Percentiles rank a stretch among this genome's conserved stretches.
Conservation (phyloP, 2,329 filamentous ascomycete species). For the Xylaria multiplex region DNA sequence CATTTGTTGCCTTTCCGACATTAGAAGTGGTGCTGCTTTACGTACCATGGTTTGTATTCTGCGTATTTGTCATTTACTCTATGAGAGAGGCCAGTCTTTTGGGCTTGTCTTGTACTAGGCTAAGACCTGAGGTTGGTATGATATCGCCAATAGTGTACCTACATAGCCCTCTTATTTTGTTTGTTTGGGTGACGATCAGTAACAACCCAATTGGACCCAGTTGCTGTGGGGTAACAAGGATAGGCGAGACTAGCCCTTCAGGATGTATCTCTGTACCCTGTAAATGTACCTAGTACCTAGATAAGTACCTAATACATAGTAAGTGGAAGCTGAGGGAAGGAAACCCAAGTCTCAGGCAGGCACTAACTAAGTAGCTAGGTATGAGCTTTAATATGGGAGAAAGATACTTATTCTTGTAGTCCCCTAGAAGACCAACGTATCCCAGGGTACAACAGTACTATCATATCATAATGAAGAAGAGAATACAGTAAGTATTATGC, state of each 20-base stretch:
- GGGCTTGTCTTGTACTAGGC: neutral
- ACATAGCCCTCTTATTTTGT: neutral
- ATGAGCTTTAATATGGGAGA: too few relatives aligned
- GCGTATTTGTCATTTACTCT: neutral
- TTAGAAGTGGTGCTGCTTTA: neutral
- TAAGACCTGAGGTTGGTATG: neutral
- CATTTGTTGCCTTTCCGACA: neutral
- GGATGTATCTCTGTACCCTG: neutral
- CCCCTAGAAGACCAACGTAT: too few relatives aligned
- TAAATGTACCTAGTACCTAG: too few relatives aligned
- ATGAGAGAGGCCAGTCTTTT: neutral
- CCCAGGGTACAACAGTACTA: too few relatives aligned
- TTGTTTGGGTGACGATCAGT: neutral
- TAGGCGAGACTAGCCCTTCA: neutral
- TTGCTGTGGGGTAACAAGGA: neutral
- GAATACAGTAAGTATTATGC: too few relatives aligned
- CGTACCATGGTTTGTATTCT: conserved; percentile 14
- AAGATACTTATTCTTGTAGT: too few relatives aligned
- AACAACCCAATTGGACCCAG: too few relatives aligned
- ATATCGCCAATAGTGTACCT: neutral
- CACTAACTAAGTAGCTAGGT: too few relatives aligned
- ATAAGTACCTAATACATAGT: too few relatives aligned
- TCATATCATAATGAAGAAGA: too few relatives aligned
- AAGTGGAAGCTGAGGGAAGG: too few relatives aligned
- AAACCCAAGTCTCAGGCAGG: too few relatives aligned